These are phyloP conservation scores for Coniochaeta sp. DNA, from an alignment of 2,329 filamentous ascomycete genomes.

Conservation along the genomic window DNA sequence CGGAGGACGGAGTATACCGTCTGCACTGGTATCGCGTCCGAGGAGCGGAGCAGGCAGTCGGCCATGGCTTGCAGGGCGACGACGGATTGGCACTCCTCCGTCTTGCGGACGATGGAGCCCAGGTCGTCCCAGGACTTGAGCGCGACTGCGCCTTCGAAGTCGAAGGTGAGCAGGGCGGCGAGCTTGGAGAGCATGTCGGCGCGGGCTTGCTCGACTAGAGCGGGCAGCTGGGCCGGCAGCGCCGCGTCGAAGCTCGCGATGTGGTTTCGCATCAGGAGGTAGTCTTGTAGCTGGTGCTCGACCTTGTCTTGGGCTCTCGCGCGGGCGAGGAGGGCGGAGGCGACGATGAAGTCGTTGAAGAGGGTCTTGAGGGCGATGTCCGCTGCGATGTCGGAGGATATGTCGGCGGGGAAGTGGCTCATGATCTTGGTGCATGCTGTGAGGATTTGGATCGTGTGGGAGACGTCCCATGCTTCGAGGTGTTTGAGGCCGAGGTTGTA, in stretches of 20 bases:
- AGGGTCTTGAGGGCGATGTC: constrained; percentile 53
- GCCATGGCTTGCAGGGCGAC: constrained; percentile 54
- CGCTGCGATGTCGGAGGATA: constrained; percentile 28
- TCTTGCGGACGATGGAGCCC: constrained; percentile 47
- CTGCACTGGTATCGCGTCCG: constrained; percentile 17
- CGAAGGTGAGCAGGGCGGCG: constrained; percentile 62
- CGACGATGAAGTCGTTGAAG: constrained; percentile 63
- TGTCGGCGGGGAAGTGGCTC: constrained; percentile 39
- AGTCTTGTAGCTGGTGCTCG: constrained; percentile 49
- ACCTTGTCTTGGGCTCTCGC: constrained; percentile 43
- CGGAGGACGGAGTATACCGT: constrained; percentile 48
- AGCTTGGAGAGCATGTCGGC: constrained; percentile 54
- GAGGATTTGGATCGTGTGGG: constrained; percentile 48
- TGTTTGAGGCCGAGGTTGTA: constrained; percentile 70
- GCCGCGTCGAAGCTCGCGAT: constrained; percentile 47
- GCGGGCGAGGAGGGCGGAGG: constrained; percentile 40
- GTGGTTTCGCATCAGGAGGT: constrained; percentile 53
- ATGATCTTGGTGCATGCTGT: constrained; percentile 43
- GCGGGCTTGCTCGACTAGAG: constrained; percentile 32
- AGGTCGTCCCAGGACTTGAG: constrained; percentile 63
- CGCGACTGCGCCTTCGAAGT: constrained; percentile 67
- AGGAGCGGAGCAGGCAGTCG: constrained; percentile 45
- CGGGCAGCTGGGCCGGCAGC: constrained; percentile 29
- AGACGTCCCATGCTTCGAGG: constrained; percentile 44
- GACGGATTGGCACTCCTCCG: constrained; percentile 33